Evolutionary conservation across 805 yeast species (phyloP).

Genomic region (Candida pseudofarinosa): DNA sequence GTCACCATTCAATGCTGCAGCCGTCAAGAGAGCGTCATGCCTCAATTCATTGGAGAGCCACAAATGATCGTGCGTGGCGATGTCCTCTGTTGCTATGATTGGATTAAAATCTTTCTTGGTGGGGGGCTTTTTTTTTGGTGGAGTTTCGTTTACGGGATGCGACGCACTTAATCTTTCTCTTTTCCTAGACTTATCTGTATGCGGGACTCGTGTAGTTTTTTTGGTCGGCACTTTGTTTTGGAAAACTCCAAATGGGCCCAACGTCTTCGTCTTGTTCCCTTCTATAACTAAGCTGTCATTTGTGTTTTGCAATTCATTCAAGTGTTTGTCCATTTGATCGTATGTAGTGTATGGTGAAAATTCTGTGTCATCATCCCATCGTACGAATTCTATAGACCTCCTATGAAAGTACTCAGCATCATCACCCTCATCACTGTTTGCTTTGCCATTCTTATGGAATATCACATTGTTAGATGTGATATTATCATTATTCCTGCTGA

Average conservation of each 20-base stretch:
- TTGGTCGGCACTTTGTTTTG: conserved; percentile 17
- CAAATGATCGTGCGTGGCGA: conserved; percentile 44
- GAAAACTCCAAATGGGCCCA: conserved; percentile 86
- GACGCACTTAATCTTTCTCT: background rate
- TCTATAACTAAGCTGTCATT: conserved; percentile 31
- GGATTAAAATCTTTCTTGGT: background rate
- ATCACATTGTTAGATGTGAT: conserved; percentile 27
- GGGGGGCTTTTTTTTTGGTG: background rate
- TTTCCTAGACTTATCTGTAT: background rate
- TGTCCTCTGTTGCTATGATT: conserved; percentile 11
- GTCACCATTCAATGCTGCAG: conserved; percentile 64
- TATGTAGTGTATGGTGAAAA: conserved; percentile 57
- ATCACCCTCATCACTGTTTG: conserved; percentile 9
- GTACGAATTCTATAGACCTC: conserved; percentile 69
- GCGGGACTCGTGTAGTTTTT: conserved; percentile 7
- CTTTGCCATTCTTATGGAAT: conserved; percentile 18
- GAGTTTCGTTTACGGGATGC: background rate
- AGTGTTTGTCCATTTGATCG: conserved; percentile 76
- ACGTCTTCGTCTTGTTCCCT: conserved; percentile 44
- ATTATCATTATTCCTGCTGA: conserved; percentile 23
- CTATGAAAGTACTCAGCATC: conserved; percentile 55
- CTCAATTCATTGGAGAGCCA: conserved; percentile 70
- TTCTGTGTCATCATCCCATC: conserved; percentile 53
- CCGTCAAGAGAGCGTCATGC: conserved; percentile 70
- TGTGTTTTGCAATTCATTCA: conserved; percentile 51